Base-by-base conservation (phyloP, 1,139 yeast genomes). In the Magnusiomyces fungicola region DNA sequence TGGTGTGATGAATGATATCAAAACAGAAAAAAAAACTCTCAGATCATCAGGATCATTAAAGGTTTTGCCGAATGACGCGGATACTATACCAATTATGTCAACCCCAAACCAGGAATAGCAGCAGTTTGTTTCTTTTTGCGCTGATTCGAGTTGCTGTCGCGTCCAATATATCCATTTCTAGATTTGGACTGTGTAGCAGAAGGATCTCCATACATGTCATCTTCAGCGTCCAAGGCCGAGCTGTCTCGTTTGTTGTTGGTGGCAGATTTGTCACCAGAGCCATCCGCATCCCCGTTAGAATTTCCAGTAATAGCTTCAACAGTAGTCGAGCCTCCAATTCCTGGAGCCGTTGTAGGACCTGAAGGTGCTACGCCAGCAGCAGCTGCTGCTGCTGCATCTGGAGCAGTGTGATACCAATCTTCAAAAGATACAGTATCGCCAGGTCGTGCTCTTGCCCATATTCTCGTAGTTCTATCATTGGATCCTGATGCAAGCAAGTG, bases 391-490 rank as follows among this genome's bases (percentile, higher is more conserved):
- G 44, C 39, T 18, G 38, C 52, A 30, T 51, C 54, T 6, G 49
- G 54, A 21, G 45, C 33, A 12, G 46, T 47, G 29, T 51, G 52
- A 30, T 87, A 81, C 21, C 89, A 83, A 65, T 90, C 97, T 56
- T 81, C 79, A 68, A 81, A 88, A 2, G 90, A 85, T 63, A 77
- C 78, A 0, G 88, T 84, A 68, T 92, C 98, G 58, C 83, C 84
- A 1, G 97, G 97, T 62, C 96, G 74, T 1, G 95, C 85, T 48
- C 98, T 74, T 33, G 92, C 81, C 98, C 98, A 92, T 68, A 92
- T 87, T 54, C 97, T 71, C n/a, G 95, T 88, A 12, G 94, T 81
- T 62, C 94, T 79, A 67, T 92, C 98, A 53, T 94, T 89, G 25
- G 97, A 92, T 0, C 97, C 97, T 16, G 96, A 81, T 53, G 95